Conservation (phyloP, 495 filamentous ascomycete genomes). For the Aspergillus sclerotioniger region DNA sequence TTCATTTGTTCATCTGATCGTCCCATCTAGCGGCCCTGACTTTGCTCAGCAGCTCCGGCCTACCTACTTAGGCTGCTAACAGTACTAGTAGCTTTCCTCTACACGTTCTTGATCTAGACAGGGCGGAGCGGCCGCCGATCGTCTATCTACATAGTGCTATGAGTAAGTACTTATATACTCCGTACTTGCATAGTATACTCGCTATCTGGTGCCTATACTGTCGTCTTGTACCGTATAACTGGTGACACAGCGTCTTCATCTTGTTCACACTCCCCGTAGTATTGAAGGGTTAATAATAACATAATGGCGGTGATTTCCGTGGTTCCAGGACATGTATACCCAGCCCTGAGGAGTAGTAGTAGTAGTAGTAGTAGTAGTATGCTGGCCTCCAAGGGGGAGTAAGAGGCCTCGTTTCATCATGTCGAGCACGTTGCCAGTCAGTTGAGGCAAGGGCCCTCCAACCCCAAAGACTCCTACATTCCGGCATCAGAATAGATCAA, state of each 20-base stretch:
- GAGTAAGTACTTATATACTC: no score
- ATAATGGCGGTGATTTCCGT: no score
- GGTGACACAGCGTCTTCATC: background rate
- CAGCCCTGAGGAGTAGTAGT: no score
- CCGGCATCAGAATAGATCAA: conserved; percentile 3
- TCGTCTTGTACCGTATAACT: background rate
- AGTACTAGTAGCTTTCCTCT: background rate
- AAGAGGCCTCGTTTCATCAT: background rate
- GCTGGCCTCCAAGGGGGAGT: no score
- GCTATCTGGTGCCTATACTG: background rate
- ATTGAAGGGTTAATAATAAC: background rate
- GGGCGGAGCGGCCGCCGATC: conserved; percentile 9
- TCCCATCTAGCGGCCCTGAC: background rate
- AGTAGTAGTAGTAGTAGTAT: no score
- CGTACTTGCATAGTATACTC: no score
- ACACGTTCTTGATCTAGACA: conserved; percentile 2
- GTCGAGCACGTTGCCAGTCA: background rate
- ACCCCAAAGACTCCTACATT: conserved; percentile 16
- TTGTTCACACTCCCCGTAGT: background rate
- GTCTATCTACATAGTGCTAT: background rate
- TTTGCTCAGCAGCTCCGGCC: background rate
- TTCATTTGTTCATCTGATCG: conserved; percentile 18
- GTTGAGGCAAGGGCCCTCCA: conserved; percentile 10
- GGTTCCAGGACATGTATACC: no score
- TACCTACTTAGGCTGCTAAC: background rate